These are phyloP conservation scores for Isatis tinctoria DNA, from an alignment of 345 rosid genomes.

Conservation along the genomic window DNA sequence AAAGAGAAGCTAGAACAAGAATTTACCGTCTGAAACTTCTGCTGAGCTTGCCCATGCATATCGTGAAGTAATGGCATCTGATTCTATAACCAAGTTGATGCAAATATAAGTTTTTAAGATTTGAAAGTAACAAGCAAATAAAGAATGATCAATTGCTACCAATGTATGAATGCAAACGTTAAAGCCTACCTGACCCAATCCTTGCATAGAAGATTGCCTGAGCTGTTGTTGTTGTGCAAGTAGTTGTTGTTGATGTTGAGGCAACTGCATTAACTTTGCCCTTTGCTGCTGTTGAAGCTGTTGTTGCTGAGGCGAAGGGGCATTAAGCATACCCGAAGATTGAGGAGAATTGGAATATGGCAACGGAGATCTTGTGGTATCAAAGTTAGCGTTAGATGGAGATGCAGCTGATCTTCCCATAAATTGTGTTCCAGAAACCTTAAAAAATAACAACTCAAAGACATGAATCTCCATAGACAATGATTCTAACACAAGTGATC, in stretches of 20 bases:
- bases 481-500: background rate
- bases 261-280: constrained; percentile 67
- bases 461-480: constrained; percentile 5
- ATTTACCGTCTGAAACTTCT: constrained; percentile 65
- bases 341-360: constrained; percentile 91
- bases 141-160: background rate
- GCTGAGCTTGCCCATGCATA: constrained; percentile 67
- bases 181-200: constrained; percentile 60
- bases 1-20: constrained; percentile 2
- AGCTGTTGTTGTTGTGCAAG: constrained; percentile 67
- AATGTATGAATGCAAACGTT: background rate
- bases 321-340: constrained; percentile 73
- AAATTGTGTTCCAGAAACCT: constrained; percentile 67
- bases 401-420: constrained; percentile 87
- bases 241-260: constrained; percentile 74
- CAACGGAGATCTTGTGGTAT: constrained; percentile 78
- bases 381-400: constrained; percentile 65
- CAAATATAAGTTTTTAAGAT: background rate
- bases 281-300: constrained; percentile 71
- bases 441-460: constrained; percentile 26
- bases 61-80: constrained; percentile 65
- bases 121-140: background rate
- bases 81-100: constrained; percentile 34
- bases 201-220: constrained; percentile 74
- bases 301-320: constrained; percentile 86